These are phyloP conservation scores for Neocucurbitaria cava DNA, from an alignment of 2,329 filamentous ascomycete species.

Conservation along the genomic window DNA sequence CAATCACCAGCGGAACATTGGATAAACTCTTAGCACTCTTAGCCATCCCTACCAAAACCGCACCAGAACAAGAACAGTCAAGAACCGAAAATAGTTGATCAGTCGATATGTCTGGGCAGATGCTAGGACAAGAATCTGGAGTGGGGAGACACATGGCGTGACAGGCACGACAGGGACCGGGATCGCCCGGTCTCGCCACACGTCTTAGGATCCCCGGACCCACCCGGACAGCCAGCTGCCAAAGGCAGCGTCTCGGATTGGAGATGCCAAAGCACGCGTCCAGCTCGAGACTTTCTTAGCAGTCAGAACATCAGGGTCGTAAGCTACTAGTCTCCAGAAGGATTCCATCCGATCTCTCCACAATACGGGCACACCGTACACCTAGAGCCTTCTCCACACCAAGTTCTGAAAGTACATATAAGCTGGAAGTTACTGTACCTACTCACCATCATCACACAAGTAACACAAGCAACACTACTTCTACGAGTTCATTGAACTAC, in stretches of 20 bases:
- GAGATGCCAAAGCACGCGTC: background rate
- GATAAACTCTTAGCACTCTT: background rate
- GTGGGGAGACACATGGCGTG: conserved; percentile 18
- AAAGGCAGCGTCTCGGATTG: background rate
- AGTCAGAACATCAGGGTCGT: too few relatives aligned
- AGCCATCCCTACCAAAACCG: too few relatives aligned
- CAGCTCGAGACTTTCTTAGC: background rate
- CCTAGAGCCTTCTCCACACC: background rate
- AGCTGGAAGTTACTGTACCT: too few relatives aligned
- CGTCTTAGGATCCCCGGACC: background rate
- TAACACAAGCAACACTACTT: background rate
- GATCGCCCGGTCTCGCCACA: conserved; percentile 6
- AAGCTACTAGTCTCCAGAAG: background rate
- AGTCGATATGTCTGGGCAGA: background rate
- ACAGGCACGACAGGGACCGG: conserved; percentile 8
- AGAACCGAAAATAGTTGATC: background rate
- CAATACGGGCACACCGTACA: background rate
- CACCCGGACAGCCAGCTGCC: background rate
- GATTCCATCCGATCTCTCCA: background rate
- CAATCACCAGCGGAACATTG: background rate
- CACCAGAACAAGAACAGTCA: background rate
- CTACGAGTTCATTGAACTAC: conserved; percentile 9
- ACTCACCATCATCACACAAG: too few relatives aligned
- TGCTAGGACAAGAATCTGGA: background rate
- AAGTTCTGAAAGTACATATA: background rate